Conservation (phyloP, 441 rosid genomes). For the Pelargonium myrrhifolium region DNA sequence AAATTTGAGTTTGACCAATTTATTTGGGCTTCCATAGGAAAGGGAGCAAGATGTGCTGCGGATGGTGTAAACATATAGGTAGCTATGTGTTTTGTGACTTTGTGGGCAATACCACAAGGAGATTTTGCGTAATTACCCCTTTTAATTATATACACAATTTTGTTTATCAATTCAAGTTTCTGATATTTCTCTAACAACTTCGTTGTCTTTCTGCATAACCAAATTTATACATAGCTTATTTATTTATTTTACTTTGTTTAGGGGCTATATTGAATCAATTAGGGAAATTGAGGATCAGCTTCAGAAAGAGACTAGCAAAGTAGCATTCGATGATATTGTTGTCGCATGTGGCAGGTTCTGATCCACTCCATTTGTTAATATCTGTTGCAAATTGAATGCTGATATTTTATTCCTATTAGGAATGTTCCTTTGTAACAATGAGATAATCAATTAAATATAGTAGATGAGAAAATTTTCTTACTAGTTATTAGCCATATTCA, state of each 20-base stretch:
- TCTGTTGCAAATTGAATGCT: slow-evolving; percentile 4
- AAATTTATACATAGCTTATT: background rate
- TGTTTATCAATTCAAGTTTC: background rate
- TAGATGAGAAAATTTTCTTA: background rate
- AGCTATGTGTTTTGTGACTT: too few relatives aligned
- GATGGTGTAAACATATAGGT: too few relatives aligned
- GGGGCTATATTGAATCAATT: slow-evolving; percentile 88
- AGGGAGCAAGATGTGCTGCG: too few relatives aligned
- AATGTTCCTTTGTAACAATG: background rate
- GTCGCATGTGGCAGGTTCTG: slow-evolving; percentile 96
- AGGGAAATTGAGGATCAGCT: slow-evolving; percentile 86
- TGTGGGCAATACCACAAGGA: too few relatives aligned
- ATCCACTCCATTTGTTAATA: slow-evolving; percentile 15
- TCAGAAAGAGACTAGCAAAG: slow-evolving; percentile 30
- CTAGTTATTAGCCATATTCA: background rate
- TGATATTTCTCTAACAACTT: background rate
- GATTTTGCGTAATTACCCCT: too few relatives aligned
- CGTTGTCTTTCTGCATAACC: background rate
- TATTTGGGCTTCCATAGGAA: too few relatives aligned
- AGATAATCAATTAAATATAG: background rate
- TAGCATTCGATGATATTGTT: slow-evolving; percentile 75
- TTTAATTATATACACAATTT: background rate
- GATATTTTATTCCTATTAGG: background rate
- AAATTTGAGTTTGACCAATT: too few relatives aligned
- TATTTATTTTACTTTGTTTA: slow-evolving; percentile 18